Evolutionary conservation across 2,329 filamentous ascomycete genomes (phyloP).

Genomic region (Cladosporium sp.): DNA sequence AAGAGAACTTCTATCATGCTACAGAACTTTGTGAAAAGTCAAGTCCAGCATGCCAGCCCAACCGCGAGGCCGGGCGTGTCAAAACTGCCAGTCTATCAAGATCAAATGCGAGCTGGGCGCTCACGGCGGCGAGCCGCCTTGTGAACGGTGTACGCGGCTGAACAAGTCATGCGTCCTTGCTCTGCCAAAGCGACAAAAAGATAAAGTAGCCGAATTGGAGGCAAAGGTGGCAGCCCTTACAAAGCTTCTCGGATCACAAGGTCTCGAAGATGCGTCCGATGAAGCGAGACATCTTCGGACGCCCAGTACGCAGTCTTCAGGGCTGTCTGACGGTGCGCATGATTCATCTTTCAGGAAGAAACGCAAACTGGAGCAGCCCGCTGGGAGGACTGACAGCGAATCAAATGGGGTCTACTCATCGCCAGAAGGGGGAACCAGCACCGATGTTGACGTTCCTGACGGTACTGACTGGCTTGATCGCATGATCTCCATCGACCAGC

Average conservation of each 20-base stretch:
- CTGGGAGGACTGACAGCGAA: not conserved
- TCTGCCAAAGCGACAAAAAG: slow-evolving; percentile 21
- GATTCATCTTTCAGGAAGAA: slow-evolving; percentile 10
- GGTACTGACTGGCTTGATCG: slow-evolving; percentile 15
- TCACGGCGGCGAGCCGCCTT: slow-evolving; percentile 16
- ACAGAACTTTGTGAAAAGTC: not conserved
- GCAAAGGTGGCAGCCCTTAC: slow-evolving; percentile 26
- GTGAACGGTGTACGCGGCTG: slow-evolving; percentile 24
- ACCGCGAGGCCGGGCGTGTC: slow-evolving; percentile 19
- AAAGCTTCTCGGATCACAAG: slow-evolving; percentile 21
- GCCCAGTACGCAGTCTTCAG: not conserved
- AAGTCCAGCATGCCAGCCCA: slow-evolving; percentile 2
- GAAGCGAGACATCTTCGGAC: not conserved
- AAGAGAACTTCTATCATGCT: no score
- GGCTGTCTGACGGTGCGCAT: not conserved
- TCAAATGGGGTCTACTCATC: slow-evolving; percentile 4
- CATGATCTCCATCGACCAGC: slow-evolving; percentile 16
- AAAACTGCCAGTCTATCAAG: slow-evolving; percentile 22
- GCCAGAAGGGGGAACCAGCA: not conserved
- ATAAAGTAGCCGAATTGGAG: slow-evolving; percentile 25
- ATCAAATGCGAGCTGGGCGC: slow-evolving; percentile 25
- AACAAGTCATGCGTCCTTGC: slow-evolving; percentile 23
- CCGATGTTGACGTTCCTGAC: not conserved
- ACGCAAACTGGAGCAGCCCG: slow-evolving; percentile 9
- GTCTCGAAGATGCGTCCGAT: slow-evolving; percentile 14